Percentiles rank a stretch among this genome's conserved stretches.
Conservation (phyloP, 1,284 basidiomycete species). For the Apiotrichum brassicae region DNA sequence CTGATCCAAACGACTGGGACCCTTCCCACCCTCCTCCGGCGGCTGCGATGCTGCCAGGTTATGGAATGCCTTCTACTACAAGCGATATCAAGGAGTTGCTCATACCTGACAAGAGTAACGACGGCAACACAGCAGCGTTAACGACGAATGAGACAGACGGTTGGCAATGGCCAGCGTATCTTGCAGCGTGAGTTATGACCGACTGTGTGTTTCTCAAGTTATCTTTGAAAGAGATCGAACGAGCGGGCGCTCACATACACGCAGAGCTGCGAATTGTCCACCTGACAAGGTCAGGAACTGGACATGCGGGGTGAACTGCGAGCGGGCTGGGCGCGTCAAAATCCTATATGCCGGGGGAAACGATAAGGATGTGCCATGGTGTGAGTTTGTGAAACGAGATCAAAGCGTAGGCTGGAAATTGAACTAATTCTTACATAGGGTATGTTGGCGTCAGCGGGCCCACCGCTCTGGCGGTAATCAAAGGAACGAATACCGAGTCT, state of each 20-base stretch:
- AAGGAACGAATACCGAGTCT: constrained; percentile 19
- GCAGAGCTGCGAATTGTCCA: background rate
- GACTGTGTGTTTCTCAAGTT: background rate
- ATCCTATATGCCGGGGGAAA: background rate
- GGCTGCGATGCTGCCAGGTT: too few relatives aligned
- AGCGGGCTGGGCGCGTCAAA: background rate
- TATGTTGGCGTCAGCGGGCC: constrained; percentile 4
- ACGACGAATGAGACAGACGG: background rate
- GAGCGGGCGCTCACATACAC: background rate
- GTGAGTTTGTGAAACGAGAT: too few relatives aligned
- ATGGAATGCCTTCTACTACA: too few relatives aligned
- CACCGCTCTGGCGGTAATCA: constrained; percentile 15
- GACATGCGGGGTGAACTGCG: background rate
- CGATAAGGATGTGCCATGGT: background rate
- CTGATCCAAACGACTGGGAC: too few relatives aligned
- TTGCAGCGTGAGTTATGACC: background rate
- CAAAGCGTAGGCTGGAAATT: too few relatives aligned
- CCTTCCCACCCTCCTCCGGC: too few relatives aligned
- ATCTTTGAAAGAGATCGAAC: too few relatives aligned
- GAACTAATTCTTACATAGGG: background rate
- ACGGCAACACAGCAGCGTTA: background rate
- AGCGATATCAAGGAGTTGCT: background rate
- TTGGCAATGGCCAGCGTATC: constrained; percentile 21
- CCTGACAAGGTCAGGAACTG: background rate
- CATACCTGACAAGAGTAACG: background rate